Conservation (phyloP, 495 filamentous ascomycete genomes). For the Penicillium robsamsonii region DNA sequence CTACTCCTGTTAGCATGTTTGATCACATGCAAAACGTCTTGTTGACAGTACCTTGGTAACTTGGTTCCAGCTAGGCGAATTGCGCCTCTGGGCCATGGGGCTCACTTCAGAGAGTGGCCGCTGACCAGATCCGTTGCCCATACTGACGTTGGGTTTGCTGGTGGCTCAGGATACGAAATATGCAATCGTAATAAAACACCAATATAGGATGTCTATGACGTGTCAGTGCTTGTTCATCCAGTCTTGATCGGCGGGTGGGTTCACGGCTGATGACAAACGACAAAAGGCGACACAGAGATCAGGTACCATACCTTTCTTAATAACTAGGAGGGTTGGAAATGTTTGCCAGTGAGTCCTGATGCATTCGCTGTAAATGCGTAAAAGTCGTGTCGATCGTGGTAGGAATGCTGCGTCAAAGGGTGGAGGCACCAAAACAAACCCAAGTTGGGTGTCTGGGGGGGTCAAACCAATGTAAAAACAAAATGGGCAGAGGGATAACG, state of each 20-base stretch:
- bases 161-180: not conserved
- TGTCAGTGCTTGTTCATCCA: conserved; percentile 16
- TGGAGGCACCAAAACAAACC: conserved; percentile 12
- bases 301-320: conserved; percentile 25
- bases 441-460: not conserved
- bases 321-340: conserved; percentile 19
- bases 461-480: not conserved
- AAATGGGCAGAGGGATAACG: conserved; percentile 24
- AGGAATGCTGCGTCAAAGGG: conserved; percentile 22
- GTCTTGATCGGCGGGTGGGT: conserved; percentile 1
- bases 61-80: conserved; percentile 78
- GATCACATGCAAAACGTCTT: conserved; percentile 15
- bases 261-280: conserved; percentile 3
- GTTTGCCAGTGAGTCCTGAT: conserved; percentile 22
- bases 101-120: conserved; percentile 56
- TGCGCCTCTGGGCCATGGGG: conserved; percentile 56
- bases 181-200: not conserved
- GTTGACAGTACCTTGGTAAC: conserved; percentile 54
- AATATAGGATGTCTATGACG: conserved; percentile 10
- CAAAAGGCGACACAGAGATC: not conserved
- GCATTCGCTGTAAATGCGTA: conserved; percentile 12
- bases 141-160: conserved; percentile 27
- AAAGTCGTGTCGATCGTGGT: conserved; percentile 38
- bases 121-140: conserved; percentile 42
- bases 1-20: conserved; percentile 32